Base-by-base conservation (phyloP, 805 yeast genomes). In the Candida maris region DNA sequence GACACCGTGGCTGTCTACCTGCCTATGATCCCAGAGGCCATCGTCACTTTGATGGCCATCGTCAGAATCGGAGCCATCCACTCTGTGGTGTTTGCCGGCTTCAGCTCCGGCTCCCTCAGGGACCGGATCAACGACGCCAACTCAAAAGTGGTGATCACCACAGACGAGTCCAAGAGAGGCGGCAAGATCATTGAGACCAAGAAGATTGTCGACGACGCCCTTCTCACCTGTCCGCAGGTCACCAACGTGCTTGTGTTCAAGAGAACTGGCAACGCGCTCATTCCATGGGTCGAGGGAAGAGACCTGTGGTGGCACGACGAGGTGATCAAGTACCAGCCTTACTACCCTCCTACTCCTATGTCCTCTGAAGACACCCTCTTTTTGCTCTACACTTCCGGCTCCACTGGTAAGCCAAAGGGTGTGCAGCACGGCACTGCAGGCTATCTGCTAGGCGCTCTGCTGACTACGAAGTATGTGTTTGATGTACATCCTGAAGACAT, bases 381-480 rank as follows among this genome's bases (percentile, higher is more conserved):
- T 65, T 69, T 85, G 62, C 72, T 85, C 48, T 85, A 85, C 62
- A 85, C 94, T 28, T 83, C 91, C 13, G 95, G 95, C 37, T 82
- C 91, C 16, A 85, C 95, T 9, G 95, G 95, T 45, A 78, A 84
- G 44, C 95, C 95, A 57, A 85, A 85, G 67, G 95, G 95, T 61
- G 81, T 85, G 31, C 83, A 77, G 44, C 95, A 85, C 63, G 63
- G 82, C 30, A 84, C 93, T 39, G 93, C 81, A 27, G 95, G 94
- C 38, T 85, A 78, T 59, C 64, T 85, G 43, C 67, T 85, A 40
- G 83, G 85, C 42, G 88, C 93, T 14, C 68, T 80, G 38, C 48
- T 84, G 55, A 77, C 91, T 32, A 79, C 87, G 52, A 79, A 79
- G 54, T 85, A 85, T 54, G 74, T 77, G 30, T 85, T 85, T 61